Conservation (phyloP, 495 filamentous ascomycete genomes). For the Sphaerosporella brunnea region DNA sequence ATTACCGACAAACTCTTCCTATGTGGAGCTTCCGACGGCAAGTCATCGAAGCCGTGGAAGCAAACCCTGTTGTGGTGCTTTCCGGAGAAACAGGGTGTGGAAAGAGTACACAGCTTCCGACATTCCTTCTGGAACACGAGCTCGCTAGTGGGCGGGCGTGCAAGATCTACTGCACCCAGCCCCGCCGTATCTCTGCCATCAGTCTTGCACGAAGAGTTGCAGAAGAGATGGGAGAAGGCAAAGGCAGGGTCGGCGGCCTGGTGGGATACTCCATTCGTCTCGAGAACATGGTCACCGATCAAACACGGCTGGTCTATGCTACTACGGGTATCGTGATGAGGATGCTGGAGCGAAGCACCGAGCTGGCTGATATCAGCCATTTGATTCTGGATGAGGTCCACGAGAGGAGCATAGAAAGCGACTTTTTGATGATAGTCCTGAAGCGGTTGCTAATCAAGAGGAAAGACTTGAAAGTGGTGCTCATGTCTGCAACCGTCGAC, state of each 20-base stretch:
- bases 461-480: constrained; percentile 60
- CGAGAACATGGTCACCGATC: constrained; percentile 62
- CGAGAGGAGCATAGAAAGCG: constrained; percentile 84
- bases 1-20: constrained; percentile 51
- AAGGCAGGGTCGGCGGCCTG: constrained; percentile 66
- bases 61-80: constrained; percentile 67
- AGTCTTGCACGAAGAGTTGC: constrained; percentile 81
- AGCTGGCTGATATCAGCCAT: constrained; percentile 75
- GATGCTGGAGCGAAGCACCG: constrained; percentile 78
- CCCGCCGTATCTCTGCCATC: constrained; percentile 89
- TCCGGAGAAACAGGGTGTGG: constrained; percentile 94
- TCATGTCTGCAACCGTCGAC: constrained; percentile 95
- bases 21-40: constrained; percentile 73
- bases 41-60: constrained; percentile 53
- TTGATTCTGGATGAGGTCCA: constrained; percentile 91
- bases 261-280: constrained; percentile 88
- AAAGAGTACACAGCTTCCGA: constrained; percentile 91
- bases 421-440: constrained; percentile 81
- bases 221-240: constrained; percentile 78
- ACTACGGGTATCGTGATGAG: constrained; percentile 83
- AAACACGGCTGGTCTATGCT: constrained; percentile 75
- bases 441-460: constrained; percentile 56
- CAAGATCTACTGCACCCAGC: constrained; percentile 83
- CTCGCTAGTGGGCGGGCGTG: constrained; percentile 60
- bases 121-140: constrained; percentile 78